Conservation (phyloP, 1,284 basidiomycete species). For the Ganoderma sinense region DNA sequence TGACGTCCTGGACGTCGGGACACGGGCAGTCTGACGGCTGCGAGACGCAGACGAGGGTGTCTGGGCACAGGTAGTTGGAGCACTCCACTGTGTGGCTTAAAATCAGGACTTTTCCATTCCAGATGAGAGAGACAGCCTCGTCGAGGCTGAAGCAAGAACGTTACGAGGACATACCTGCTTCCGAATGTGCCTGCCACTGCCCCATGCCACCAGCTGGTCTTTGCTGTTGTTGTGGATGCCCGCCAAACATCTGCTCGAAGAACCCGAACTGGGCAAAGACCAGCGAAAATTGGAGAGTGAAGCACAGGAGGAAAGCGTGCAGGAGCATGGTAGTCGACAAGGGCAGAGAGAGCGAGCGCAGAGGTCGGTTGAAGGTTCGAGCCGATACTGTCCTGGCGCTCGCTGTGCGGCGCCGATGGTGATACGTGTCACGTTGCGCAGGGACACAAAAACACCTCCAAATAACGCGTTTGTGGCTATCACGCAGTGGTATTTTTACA, state of each 20-base stretch:
- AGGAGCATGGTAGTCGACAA: conserved; percentile 14
- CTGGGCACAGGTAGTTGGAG: conserved; percentile 48
- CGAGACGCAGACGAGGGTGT: conserved; percentile 48
- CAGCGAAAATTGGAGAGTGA: conserved; percentile 14
- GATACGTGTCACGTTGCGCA: not conserved
- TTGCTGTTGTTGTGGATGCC: conserved; percentile 52
- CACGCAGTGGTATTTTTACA: not conserved
- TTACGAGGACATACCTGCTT: conserved; percentile 41
- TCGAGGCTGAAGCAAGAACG: not conserved
- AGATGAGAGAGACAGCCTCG: not conserved
- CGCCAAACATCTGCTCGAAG: conserved; percentile 69
- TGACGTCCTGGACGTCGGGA: conserved; percentile 50
- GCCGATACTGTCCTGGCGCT: no score
- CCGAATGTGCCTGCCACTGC: conserved; percentile 68
- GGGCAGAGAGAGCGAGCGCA: not conserved
- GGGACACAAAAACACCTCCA: conserved; percentile 25
- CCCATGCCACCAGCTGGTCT: conserved; percentile 33
- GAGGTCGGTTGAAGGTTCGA: not conserved
- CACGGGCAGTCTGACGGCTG: conserved; percentile 52
- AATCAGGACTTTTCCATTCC: not conserved
- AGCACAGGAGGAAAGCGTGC: conserved; percentile 18
- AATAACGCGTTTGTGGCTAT: conserved; percentile 24
- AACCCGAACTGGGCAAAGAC: conserved; percentile 63
- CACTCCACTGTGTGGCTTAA: conserved; percentile 41
- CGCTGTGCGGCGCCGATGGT: no score